These are phyloP conservation scores for Ustilago hordei DNA, from an alignment of 1,284 basidiomycete species.

Conservation along the genomic window DNA sequence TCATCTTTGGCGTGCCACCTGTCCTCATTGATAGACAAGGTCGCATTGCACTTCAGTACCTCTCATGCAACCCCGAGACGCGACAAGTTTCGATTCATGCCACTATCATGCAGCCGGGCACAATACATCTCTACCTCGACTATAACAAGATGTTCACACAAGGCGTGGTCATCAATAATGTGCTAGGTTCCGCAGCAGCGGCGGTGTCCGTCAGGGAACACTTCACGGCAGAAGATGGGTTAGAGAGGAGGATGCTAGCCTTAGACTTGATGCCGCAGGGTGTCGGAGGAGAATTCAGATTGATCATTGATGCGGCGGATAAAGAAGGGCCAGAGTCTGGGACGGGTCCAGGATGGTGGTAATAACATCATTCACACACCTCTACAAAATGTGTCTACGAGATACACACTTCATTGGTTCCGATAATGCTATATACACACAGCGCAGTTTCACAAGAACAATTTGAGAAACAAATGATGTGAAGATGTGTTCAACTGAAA, in stretches of 20 bases:
- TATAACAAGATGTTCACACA: constrained; percentile 55
- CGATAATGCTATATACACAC: constrained; percentile 2
- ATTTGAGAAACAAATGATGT: background rate
- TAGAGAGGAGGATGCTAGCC: constrained; percentile 39
- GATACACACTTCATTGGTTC: background rate
- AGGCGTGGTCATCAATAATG: constrained; percentile 40
- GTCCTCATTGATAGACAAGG: constrained; percentile 48
- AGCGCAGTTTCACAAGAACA: background rate
- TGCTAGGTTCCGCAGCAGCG: constrained; percentile 30
- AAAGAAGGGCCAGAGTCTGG: constrained; percentile 47
- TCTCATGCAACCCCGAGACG: constrained; percentile 46
- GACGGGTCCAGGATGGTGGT: constrained; percentile 53
- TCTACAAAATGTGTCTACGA: background rate
- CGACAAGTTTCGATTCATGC: constrained; percentile 42
- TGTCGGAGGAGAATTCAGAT: constrained; percentile 37
- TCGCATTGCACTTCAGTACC: constrained; percentile 47
- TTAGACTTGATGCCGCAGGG: constrained; percentile 39
- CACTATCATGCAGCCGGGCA: constrained; percentile 45
- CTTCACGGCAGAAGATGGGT: constrained; percentile 37
- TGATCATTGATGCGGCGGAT: constrained; percentile 50
- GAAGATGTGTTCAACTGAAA: background rate
- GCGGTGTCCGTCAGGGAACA: constrained; percentile 41
- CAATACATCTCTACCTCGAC: constrained; percentile 54
- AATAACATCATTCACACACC: background rate
- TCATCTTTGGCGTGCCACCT: constrained; percentile 55